Percentiles rank a stretch among this genome's conserved stretches.
phyloP scores from a whole-genome alignment of 768 basidiomycete species.

The Termitomyces sp. region DNA sequence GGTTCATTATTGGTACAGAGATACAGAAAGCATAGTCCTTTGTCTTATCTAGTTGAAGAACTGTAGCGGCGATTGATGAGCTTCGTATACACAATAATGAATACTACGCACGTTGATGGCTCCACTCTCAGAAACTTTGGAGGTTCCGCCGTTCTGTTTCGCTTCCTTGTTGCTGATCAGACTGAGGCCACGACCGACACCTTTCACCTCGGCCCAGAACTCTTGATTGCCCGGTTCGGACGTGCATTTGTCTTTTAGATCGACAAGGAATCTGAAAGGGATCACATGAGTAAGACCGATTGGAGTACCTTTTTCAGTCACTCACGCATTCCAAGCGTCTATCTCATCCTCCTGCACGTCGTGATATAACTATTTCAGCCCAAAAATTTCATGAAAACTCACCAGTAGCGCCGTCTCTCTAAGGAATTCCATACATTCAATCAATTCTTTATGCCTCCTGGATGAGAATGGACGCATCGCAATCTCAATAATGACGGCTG shows the following conservation, averaged over 20 bases:
- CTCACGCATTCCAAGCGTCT: slow-evolving; percentile 74
- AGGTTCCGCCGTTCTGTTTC: slow-evolving; percentile 48
- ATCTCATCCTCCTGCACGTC: slow-evolving; percentile 69
- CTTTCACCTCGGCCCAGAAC: slow-evolving; percentile 61
- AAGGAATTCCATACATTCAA: slow-evolving; percentile 67
- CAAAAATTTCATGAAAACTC: slow-evolving; percentile 12
- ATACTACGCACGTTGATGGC: slow-evolving; percentile 47
- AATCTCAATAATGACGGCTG: slow-evolving; percentile 64
- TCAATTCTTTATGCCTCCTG: slow-evolving; percentile 60
- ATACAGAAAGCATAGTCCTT: neutral
- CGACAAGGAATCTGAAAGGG: slow-evolving; percentile 49
- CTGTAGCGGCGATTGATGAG: neutral
- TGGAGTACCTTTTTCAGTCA: slow-evolving; percentile 8
- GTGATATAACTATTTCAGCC: neutral
- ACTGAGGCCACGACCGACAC: slow-evolving; percentile 47
- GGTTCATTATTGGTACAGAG: neutral
- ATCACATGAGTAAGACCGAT: neutral
- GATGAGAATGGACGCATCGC: slow-evolving; percentile 65
- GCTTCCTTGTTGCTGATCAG: slow-evolving; percentile 65
- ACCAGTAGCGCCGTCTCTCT: slow-evolving; percentile 65
- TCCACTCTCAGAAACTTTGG: slow-evolving; percentile 47
- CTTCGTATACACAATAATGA: neutral
- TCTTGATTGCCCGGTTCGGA: slow-evolving; percentile 52
- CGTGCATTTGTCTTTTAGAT: slow-evolving; percentile 52
- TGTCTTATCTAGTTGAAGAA: neutral